Evolutionary conservation across 208 protist genomes (phyloP), one percentile per base, ranked within the genome.

Genomic region (Herpetomonas samuelpessoai): DNA sequence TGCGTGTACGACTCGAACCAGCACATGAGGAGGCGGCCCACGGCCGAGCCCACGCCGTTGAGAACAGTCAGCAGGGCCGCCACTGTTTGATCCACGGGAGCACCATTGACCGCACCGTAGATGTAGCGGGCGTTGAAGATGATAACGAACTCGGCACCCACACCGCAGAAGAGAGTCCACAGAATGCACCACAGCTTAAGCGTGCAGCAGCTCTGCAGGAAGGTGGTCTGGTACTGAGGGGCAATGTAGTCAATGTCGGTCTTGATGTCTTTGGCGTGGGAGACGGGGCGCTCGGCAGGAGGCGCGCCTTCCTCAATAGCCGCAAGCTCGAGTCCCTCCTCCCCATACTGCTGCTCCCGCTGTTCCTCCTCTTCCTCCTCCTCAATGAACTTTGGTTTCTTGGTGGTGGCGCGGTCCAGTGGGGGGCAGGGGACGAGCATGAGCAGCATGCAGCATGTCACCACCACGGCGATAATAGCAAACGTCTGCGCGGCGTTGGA

Each of bases 221-320:
- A 79, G 19, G 56, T 52, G 25, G 65, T 72, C 41, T 74, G 74
- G 51, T 75, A 80, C 44, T 74, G 68, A 9, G 74, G 74, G 22
- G 68, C 68, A 55, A 74, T 65, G 58, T 79, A 79, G 45, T 79
- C 73, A 3, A 74, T 44, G n/a, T 79, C 67, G 12, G 53, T 62
- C 49, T 62, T 45, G 28, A 57, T 38, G 1, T 51, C 56, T 1
- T 7, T 35, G 7, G 38, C 39, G 35, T 14, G 35, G 9, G 6
- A 6, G 35, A 41, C 35, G n/a, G n/a, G n/a, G n/a, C n/a, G n/a
- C n/a, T n/a, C n/a, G n/a, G n/a, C n/a, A n/a, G n/a, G n/a, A n/a
- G n/a, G n/a, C 6, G 35, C 35, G 35, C 35, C 35, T 6, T 41
- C 35, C 35, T 41, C 35, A 14, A 41, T 41, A 14, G 35, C 14